These are phyloP conservation scores for Gymnopus androsaceus DNA, from an alignment of 1,284 basidiomycete species.

Conservation along the genomic window DNA sequence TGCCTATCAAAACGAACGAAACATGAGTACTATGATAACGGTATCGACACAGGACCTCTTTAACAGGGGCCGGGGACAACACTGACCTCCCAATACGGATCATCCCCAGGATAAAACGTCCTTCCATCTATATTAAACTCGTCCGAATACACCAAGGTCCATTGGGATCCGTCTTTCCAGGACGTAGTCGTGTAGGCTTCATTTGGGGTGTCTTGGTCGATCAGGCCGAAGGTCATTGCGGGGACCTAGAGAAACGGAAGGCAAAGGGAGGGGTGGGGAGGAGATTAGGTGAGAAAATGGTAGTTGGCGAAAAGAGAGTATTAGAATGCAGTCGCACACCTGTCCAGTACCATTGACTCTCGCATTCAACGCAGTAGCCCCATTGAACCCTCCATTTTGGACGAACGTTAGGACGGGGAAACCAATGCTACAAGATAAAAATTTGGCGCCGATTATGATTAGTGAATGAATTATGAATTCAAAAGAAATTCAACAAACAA, in stretches of 20 bases:
- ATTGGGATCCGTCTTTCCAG: conserved; percentile 46
- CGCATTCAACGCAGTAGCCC: conserved; percentile 46
- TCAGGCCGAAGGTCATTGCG: conserved; percentile 51
- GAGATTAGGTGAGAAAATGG: too few species aligned
- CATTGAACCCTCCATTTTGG: conserved; percentile 54
- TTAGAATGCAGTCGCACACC: too few species aligned
- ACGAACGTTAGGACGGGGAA: conserved; percentile 55
- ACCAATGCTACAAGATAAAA: conserved; percentile 41
- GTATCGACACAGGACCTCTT: too few species aligned
- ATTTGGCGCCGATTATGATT: background rate
- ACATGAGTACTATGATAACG: too few species aligned
- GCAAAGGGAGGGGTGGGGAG: too few species aligned
- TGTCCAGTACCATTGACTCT: conserved; percentile 57
- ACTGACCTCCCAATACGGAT: conserved; percentile 72
- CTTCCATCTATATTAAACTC: conserved; percentile 63
- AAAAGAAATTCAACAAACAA: conserved; percentile 52
- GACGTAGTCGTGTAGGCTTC: conserved; percentile 52
- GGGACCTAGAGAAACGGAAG: too few species aligned
- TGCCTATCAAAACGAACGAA: background rate
- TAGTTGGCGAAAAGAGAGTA: too few species aligned
- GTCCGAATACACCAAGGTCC: conserved; percentile 53
- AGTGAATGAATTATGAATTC: background rate
- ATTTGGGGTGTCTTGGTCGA: conserved; percentile 68
- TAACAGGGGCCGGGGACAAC: too few species aligned
- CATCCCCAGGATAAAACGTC: conserved; percentile 66